A percentile compares a stretch with the other conserved stretches of the same genome.
These are phyloP conservation scores for Ceriops decandra DNA, from an alignment of 345 rosid genomes.

Conservation along the genomic window DNA sequence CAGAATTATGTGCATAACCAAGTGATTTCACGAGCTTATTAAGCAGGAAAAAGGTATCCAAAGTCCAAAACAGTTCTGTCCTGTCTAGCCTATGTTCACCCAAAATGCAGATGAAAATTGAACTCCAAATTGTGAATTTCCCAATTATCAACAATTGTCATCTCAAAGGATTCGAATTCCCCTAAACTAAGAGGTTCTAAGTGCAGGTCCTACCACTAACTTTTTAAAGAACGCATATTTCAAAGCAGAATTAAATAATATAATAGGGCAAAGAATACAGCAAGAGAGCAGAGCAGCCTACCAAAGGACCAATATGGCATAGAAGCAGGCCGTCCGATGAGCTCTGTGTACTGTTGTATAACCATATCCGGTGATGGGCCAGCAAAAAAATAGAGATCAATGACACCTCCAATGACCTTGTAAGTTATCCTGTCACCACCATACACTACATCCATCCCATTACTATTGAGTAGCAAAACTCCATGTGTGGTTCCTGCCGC, in stretches of 20 bases:
- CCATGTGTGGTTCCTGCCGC: conserved; percentile 56
- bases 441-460: conserved; percentile 66
- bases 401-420: conserved; percentile 56
- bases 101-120: too few species aligned
- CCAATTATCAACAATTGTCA: too few species aligned
- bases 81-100: too few species aligned
- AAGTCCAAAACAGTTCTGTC: too few species aligned
- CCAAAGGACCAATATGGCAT: conserved; percentile 90
- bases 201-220: too few species aligned
- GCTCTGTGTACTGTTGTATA: conserved; percentile 59
- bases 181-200: too few species aligned
- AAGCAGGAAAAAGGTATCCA: too few species aligned
- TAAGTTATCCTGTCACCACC: conserved; percentile 53
- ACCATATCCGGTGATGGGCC: conserved; percentile 56
- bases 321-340: conserved; percentile 67
- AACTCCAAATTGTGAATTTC: too few species aligned
- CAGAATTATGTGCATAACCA: too few species aligned
- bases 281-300: conserved; percentile 7
- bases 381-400: conserved; percentile 58
- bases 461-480: conserved; percentile 57
- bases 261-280: neutral
- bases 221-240: neutral
- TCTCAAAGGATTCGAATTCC: too few species aligned
- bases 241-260: neutral
- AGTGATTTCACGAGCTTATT: too few species aligned